Evolutionary conservation across 805 yeast genomes (phyloP).

Genomic region (Spathaspora arborariae): DNA sequence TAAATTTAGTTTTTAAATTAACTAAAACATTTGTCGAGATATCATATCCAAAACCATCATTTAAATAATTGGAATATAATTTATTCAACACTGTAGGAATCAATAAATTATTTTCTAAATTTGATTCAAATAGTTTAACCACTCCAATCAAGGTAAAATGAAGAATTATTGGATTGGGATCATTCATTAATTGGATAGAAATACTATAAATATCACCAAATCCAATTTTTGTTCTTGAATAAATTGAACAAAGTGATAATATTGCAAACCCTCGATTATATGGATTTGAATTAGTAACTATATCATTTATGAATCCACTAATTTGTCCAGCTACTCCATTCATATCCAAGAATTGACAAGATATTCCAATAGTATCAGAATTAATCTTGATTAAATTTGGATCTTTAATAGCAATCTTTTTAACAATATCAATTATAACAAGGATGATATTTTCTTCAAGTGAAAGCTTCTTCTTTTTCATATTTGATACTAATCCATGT

Average conservation of each 20-base stretch:
- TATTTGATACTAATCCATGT: constrained; percentile 42
- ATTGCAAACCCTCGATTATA: constrained; percentile 46
- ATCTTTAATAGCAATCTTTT: constrained; percentile 36
- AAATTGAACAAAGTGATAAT: constrained; percentile 27
- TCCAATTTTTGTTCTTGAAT: constrained; percentile 23
- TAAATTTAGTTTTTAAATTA: constrained; percentile 32
- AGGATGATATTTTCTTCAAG: constrained; percentile 35
- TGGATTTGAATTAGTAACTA: constrained; percentile 66
- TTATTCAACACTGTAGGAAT: constrained; percentile 38
- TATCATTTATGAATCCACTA: constrained; percentile 45
- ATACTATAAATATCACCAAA: constrained; percentile 50
- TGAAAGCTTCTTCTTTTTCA: constrained; percentile 14
- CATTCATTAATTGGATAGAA: constrained; percentile 55
- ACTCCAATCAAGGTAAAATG: constrained; percentile 65
- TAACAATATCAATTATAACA: constrained; percentile 49
- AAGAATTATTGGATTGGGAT: constrained; percentile 85
- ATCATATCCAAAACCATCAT: constrained; percentile 37
- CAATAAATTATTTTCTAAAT: constrained; percentile 39
- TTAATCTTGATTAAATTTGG: constrained; percentile 42
- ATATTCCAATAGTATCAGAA: constrained; percentile 56
- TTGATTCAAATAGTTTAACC: constrained; percentile 51
- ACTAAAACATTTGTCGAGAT: constrained; percentile 28
- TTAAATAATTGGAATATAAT: constrained; percentile 27
- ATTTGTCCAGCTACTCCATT: constrained; percentile 20
- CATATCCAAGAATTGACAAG: constrained; percentile 22